Percentiles rank a stretch among this genome's conserved stretches.
These are phyloP conservation scores for Colletotrichum theobromicola DNA, from an alignment of 2,329 filamentous ascomycete species.

Conservation along the genomic window DNA sequence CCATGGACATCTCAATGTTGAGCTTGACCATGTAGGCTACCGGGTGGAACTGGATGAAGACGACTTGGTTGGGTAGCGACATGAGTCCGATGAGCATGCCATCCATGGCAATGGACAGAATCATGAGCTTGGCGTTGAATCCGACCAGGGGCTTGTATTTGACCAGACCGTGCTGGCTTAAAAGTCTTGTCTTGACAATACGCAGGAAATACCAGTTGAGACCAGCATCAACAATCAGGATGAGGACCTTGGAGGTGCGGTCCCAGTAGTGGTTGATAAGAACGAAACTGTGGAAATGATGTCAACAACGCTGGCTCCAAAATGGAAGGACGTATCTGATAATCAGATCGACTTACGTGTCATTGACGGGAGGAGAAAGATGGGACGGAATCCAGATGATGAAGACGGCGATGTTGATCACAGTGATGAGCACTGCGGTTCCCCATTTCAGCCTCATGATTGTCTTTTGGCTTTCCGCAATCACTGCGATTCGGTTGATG, in stretches of 20 bases:
- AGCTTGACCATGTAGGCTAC: constrained; percentile 59
- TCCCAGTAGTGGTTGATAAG: constrained; percentile 57
- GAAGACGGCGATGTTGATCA: constrained; percentile 59
- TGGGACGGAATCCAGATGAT: constrained; percentile 59
- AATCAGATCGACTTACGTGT: constrained; percentile 30
- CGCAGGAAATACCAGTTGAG: constrained; percentile 60
- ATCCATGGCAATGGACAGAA: constrained; percentile 56
- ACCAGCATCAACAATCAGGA: constrained; percentile 52
- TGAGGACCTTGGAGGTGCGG: constrained; percentile 55
- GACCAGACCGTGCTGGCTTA: constrained; percentile 49
- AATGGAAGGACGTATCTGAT: not conserved
- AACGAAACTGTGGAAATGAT: constrained; percentile 31
- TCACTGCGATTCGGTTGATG: constrained; percentile 57
- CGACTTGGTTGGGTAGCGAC: constrained; percentile 35
- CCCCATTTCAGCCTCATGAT: constrained; percentile 51
- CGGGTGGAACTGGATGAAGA: constrained; percentile 57
- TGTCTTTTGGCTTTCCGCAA: constrained; percentile 44
- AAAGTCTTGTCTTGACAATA: constrained; percentile 49
- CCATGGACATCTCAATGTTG: constrained; percentile 61
- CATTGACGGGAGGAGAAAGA: constrained; percentile 39
- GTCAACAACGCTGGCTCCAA: not conserved
- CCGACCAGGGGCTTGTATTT: constrained; percentile 55
- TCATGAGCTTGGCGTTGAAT: constrained; percentile 56
- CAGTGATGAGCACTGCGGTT: constrained; percentile 46
- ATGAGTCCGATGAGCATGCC: constrained; percentile 38